A percentile compares a stretch with the other conserved stretches of the same genome.
Conservation (phyloP, 1,284 basidiomycete species). For the Prillingera fragicola region DNA sequence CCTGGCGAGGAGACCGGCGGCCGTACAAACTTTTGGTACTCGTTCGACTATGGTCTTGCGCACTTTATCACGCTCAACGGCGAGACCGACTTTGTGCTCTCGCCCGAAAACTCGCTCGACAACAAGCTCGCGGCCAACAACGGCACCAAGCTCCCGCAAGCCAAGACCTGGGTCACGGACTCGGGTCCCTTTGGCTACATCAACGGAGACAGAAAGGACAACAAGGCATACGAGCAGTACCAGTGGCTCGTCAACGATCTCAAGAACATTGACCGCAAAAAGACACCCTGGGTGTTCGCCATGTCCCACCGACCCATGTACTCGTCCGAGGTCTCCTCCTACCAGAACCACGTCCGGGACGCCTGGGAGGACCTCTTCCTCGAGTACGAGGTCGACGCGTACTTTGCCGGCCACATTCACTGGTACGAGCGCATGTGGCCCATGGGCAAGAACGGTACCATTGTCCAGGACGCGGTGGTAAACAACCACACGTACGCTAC, state of each 20-base stretch:
- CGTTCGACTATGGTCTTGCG: constrained; percentile 23
- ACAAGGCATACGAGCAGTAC: constrained; percentile 24
- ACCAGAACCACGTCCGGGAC: constrained; percentile 32
- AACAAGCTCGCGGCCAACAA: constrained; percentile 7
- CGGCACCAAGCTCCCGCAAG: constrained; percentile 5
- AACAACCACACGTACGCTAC: constrained; percentile 34
- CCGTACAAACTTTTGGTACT: constrained; percentile 33
- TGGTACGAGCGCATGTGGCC: constrained; percentile 43
- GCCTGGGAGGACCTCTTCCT: constrained; percentile 43
- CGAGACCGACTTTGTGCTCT: constrained; percentile 24
- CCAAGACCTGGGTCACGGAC: constrained; percentile 9
- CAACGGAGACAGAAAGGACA: constrained; percentile 20
- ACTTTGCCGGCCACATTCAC: constrained; percentile 43
- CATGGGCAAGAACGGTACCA: constrained; percentile 28
- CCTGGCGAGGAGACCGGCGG: constrained; percentile 22
- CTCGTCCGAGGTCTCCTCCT: constrained; percentile 24
- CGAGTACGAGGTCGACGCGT: constrained; percentile 43
- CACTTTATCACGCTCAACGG: constrained; percentile 26
- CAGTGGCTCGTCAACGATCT: constrained; percentile 32
- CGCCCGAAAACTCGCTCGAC: constrained; percentile 23
- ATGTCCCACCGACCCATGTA: constrained; percentile 37
- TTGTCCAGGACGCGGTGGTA: constrained; percentile 24
- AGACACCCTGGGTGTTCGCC: constrained; percentile 46
- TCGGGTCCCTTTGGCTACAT: constrained; percentile 12
- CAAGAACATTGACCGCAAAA: constrained; percentile 35